Conservation (phyloP, 2,329 filamentous ascomycete genomes). For the Stemphylium beticola region DNA sequence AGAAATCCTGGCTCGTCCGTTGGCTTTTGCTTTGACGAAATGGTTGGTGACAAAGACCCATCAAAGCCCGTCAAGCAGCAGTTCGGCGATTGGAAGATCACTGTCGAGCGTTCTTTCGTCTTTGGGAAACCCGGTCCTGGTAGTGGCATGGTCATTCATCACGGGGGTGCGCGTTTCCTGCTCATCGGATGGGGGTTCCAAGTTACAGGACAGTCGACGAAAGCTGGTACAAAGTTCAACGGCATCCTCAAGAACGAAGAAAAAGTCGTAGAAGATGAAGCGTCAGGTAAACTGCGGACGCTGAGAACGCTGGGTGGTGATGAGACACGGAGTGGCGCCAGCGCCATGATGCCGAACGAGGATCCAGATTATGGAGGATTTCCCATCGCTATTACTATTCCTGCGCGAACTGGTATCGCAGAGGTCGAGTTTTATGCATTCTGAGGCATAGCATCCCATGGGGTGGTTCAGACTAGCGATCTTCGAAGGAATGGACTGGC, state of each 20-base stretch:
- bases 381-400: slow-evolving; percentile 62
- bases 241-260: slow-evolving; percentile 54
- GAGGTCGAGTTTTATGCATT: slow-evolving; percentile 20
- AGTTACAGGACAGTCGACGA: slow-evolving; percentile 37
- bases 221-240: slow-evolving; percentile 47
- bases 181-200: slow-evolving; percentile 57
- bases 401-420: slow-evolving; percentile 53
- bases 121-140: slow-evolving; percentile 53
- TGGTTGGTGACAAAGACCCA: slow-evolving; percentile 35
- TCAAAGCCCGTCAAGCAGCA: slow-evolving; percentile 35
- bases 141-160: slow-evolving; percentile 54
- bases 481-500: too few species aligned
- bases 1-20: slow-evolving; percentile 35
- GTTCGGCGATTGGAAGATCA: slow-evolving; percentile 49
- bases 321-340: slow-evolving; percentile 56
- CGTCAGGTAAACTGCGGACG: slow-evolving; percentile 47
- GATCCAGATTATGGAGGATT: slow-evolving; percentile 64
- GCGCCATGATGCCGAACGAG: slow-evolving; percentile 63
- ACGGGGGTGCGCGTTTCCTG: slow-evolving; percentile 49
- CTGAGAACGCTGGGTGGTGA: slow-evolving; percentile 52
- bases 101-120: slow-evolving; percentile 54
- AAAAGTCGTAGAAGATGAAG: slow-evolving; percentile 47
- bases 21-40: slow-evolving; percentile 55
- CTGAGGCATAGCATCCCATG: neutral
- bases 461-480: too few species aligned